Conservation (phyloP, 805 yeast species). For the Teunomyces funiuensis region DNA sequence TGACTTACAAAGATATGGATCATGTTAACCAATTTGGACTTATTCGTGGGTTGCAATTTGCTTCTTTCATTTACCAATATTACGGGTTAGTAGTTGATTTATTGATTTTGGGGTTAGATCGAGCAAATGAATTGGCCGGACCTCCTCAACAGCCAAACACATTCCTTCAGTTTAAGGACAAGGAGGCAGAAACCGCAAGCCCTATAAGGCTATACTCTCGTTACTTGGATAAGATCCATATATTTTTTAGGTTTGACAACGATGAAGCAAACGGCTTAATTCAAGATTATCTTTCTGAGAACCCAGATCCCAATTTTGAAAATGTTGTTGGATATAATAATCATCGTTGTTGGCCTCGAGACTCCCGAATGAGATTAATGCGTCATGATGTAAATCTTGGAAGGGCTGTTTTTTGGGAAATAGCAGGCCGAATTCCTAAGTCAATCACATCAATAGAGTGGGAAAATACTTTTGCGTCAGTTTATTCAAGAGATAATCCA, state of each 20-base stretch:
- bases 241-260: constrained; percentile 71
- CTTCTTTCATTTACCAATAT: constrained; percentile 86
- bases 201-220: constrained; percentile 84
- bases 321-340: constrained; percentile 83
- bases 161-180: constrained; percentile 69
- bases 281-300: constrained; percentile 73
- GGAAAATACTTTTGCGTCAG: constrained; percentile 81
- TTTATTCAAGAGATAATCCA: constrained; percentile 87
- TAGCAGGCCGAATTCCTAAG: constrained; percentile 73
- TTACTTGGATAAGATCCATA: constrained; percentile 77
- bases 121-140: constrained; percentile 89
- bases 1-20: constrained; percentile 92
- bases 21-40: constrained; percentile 88
- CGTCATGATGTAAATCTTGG: constrained; percentile 91
- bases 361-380: constrained; percentile 85
- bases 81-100: constrained; percentile 86
- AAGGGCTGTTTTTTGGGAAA: constrained; percentile 89
- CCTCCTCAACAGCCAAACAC: constrained; percentile 67
- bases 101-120: constrained; percentile 75
- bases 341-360: constrained; percentile 93
- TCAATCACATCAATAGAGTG: constrained; percentile 73
- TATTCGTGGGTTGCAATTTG: constrained; percentile 83
- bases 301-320: constrained; percentile 92
- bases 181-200: constrained; percentile 58
- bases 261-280: constrained; percentile 75